These are phyloP conservation scores for Trichoderma cornu-damae DNA, from an alignment of 2,329 filamentous ascomycete genomes.

Conservation along the genomic window DNA sequence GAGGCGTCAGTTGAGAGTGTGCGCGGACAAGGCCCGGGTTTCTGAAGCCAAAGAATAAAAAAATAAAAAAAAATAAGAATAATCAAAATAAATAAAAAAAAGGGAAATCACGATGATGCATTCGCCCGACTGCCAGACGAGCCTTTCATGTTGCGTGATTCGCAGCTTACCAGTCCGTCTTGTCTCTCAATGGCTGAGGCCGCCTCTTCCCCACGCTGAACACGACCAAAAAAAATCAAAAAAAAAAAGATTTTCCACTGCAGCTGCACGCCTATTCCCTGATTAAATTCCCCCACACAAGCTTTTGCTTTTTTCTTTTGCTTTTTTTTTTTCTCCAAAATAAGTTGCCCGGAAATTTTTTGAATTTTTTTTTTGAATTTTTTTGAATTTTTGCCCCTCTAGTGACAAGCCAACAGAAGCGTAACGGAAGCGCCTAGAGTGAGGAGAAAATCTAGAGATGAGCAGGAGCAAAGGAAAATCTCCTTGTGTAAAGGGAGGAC, in stretches of 20 bases:
- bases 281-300: slow-evolving; percentile 3
- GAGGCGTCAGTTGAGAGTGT: not conserved
- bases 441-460: too few relatives aligned
- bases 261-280: slow-evolving; percentile 15
- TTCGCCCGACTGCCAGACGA: slow-evolving; percentile 21
- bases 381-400: too few relatives aligned
- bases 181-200: not conserved
- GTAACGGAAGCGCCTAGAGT: too few relatives aligned
- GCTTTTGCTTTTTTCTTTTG: not conserved
- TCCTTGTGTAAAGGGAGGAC: too few relatives aligned
- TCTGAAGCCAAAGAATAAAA: not conserved
- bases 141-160: slow-evolving; percentile 23
- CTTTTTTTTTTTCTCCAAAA: slow-evolving; percentile 3
- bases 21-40: not conserved
- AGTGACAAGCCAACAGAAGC: not conserved
- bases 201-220: slow-evolving; percentile 14
- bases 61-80: too few relatives aligned
- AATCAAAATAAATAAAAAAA: slow-evolving; percentile 1
- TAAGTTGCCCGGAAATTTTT: not conserved
- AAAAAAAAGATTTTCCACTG: not conserved
- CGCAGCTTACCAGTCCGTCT: not conserved
- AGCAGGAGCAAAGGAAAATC: too few relatives aligned
- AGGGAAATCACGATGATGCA: not conserved
- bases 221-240: slow-evolving; percentile 7
- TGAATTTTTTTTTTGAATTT: too few relatives aligned